Conservation (phyloP, 2,329 filamentous ascomycete species). For the Colletotrichum agaves region DNA sequence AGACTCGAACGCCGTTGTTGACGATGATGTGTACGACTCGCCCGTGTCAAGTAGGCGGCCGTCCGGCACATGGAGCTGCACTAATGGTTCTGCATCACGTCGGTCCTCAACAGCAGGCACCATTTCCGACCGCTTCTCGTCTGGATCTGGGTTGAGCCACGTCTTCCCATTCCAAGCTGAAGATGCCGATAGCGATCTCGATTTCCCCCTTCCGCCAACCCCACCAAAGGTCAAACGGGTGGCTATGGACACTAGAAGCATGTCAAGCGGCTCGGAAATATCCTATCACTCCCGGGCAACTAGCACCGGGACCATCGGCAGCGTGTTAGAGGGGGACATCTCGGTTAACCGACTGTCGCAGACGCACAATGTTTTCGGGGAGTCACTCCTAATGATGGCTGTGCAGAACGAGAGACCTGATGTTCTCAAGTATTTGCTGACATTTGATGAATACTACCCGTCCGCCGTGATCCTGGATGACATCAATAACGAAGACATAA, state of each 20-base stretch:
- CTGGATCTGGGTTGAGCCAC: constrained; percentile 75
- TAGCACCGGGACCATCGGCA: constrained; percentile 79
- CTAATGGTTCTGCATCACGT: constrained; percentile 55
- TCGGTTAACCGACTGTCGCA: constrained; percentile 83
- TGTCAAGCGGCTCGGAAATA: constrained; percentile 86
- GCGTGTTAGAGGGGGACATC: constrained; percentile 83
- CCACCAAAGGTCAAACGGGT: constrained; percentile 77
- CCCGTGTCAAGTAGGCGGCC: constrained; percentile 55
- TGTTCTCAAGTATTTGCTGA: constrained; percentile 82
- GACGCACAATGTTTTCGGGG: constrained; percentile 76
- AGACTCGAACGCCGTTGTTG: constrained; percentile 59
- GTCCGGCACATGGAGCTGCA: constrained; percentile 60
- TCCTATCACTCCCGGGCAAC: constrained; percentile 84
- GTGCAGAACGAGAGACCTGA: constrained; percentile 77
- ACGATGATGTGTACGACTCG: constrained; percentile 55
- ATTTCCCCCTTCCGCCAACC: constrained; percentile 47
- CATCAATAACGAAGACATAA: constrained; percentile 89
- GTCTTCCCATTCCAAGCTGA: constrained; percentile 86
- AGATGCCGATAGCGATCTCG: constrained; percentile 42
- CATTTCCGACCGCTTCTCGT: constrained; percentile 62
- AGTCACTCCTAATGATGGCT: constrained; percentile 91
- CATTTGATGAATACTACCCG: constrained; percentile 80
- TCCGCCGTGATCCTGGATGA: constrained; percentile 79
- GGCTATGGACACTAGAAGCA: constrained; percentile 87
- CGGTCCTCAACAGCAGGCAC: constrained; percentile 55